Evolutionary conservation across 2,329 filamentous ascomycete genomes (phyloP).

Genomic region (Coleophoma cylindrospora): DNA sequence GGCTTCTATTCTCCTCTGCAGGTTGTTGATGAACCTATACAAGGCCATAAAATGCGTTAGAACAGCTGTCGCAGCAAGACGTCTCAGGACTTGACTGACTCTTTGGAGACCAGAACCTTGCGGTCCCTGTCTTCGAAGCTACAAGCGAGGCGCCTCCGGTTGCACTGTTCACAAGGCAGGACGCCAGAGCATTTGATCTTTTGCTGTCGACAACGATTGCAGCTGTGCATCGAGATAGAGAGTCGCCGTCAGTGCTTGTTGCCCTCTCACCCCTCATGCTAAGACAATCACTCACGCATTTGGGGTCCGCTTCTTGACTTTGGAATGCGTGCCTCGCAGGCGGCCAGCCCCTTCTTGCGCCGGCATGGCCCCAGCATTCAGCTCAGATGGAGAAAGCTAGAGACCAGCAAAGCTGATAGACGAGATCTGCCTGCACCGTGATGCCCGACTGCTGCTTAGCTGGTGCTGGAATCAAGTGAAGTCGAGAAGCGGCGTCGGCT

Average conservation of each 20-base stretch:
- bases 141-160: conserved; percentile 35
- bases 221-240: conserved; percentile 23
- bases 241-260: background rate
- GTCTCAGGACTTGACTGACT: conserved; percentile 25
- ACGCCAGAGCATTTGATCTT: conserved; percentile 40
- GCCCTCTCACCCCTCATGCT: background rate
- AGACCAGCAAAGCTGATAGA: no score
- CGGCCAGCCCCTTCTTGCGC: background rate
- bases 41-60: background rate
- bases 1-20: background rate
- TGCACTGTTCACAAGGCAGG: conserved; percentile 37
- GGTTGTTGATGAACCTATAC: background rate
- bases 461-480: no score
- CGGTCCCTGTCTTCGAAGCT: conserved; percentile 37
- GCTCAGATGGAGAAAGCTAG: no score
- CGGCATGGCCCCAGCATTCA: background rate
- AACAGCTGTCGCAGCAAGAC: background rate
- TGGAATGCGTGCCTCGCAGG: background rate
- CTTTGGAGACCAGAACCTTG: conserved; percentile 42
- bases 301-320: background rate
- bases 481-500: no score
- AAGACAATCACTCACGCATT: background rate
- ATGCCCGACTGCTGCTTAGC: no score
- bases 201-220: conserved; percentile 37
- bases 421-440: no score